These are phyloP conservation scores for Phialophora macrospora DNA, from an alignment of 2,329 filamentous ascomycete species.

Conservation along the genomic window DNA sequence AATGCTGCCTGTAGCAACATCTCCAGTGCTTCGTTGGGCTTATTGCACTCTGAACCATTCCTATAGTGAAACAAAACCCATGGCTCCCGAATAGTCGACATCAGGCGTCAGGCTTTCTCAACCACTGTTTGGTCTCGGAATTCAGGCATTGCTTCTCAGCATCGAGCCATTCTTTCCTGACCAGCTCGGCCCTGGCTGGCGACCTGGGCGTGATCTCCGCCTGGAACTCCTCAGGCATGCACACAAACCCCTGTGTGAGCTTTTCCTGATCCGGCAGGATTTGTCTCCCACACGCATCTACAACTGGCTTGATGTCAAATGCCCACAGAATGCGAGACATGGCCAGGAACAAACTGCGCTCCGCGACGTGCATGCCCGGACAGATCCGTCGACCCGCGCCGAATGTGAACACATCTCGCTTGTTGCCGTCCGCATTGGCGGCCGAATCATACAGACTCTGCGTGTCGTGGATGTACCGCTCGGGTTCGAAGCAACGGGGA, in stretches of 20 bases:
- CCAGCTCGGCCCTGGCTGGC: slow-evolving; percentile 40
- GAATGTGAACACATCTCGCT: slow-evolving; percentile 42
- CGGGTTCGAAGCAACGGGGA: slow-evolving; percentile 42
- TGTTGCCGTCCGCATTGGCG: slow-evolving; percentile 34
- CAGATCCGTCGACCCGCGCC: slow-evolving; percentile 40
- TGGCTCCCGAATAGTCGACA: neutral
- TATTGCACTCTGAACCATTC: too few relatives aligned
- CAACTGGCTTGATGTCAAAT: slow-evolving; percentile 38
- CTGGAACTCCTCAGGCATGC: slow-evolving; percentile 50
- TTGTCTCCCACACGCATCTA: slow-evolving; percentile 41
- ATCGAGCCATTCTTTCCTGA: slow-evolving; percentile 24
- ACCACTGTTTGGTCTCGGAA: slow-evolving; percentile 30
- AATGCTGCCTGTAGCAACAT: too few relatives aligned
- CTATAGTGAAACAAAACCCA: too few relatives aligned
- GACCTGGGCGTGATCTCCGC: slow-evolving; percentile 47
- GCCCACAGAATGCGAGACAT: slow-evolving; percentile 44
- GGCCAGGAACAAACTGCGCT: slow-evolving; percentile 41
- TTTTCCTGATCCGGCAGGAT: slow-evolving; percentile 49
- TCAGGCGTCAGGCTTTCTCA: neutral
- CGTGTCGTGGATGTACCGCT: slow-evolving; percentile 42
- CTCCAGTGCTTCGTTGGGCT: too few relatives aligned
- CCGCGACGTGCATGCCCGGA: slow-evolving; percentile 45
- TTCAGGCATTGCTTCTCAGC: slow-evolving; percentile 25
- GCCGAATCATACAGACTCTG: slow-evolving; percentile 44
- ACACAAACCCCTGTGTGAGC: slow-evolving; percentile 52